phyloP scores from a whole-genome alignment of 345 rosid species.

The Litchi chinensis region DNA sequence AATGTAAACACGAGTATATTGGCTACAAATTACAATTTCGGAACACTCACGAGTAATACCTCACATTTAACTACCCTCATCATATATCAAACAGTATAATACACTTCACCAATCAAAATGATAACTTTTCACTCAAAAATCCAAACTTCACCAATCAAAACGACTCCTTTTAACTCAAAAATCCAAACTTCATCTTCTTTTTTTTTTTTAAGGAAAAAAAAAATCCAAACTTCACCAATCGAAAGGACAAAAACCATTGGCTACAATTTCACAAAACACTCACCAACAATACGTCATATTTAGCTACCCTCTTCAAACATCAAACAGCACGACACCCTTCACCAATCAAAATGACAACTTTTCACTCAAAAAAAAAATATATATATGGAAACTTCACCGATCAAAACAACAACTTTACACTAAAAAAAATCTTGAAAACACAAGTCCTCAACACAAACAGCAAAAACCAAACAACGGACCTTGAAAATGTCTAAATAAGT shows the following conservation, averaged over 20 bases:
- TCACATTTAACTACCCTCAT: background rate
- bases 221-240: background rate
- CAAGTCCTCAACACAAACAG: background rate
- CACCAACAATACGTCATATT: background rate
- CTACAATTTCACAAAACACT: too few relatives aligned
- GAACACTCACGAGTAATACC: background rate
- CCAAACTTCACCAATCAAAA: background rate
- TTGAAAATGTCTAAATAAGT: conserved; percentile 73
- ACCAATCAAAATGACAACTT: conserved; percentile 4
- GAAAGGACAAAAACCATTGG: background rate
- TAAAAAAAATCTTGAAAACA: background rate
- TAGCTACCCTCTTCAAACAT: background rate
- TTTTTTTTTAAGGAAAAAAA: too few relatives aligned
- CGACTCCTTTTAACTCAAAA: background rate
- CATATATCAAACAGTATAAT: background rate
- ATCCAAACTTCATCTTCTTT: background rate
- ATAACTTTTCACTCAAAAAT: background rate
- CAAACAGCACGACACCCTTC: background rate
- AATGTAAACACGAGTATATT: background rate
- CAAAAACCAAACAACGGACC: conserved; percentile 45
- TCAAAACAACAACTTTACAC: background rate
- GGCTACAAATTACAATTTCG: background rate
- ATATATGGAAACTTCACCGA: background rate
- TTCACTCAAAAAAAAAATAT: background rate
- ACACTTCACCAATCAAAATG: background rate